Percentiles rank a stretch among this genome's conserved stretches.
These are phyloP conservation scores for Tolypocladium pustulatum DNA, from an alignment of 2,329 filamentous ascomycete species.

Conservation along the genomic window DNA sequence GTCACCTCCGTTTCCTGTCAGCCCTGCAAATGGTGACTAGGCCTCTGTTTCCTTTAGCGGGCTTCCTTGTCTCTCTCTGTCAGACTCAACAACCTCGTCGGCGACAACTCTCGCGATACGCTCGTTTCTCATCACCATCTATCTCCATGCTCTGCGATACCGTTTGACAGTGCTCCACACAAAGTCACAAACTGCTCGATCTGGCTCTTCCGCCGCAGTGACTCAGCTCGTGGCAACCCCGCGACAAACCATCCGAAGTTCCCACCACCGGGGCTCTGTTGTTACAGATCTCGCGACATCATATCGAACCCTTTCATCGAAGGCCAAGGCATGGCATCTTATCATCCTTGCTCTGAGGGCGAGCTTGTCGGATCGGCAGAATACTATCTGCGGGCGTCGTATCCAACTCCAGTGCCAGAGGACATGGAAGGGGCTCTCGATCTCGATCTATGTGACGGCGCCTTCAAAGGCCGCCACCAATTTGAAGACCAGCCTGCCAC, in stretches of 20 bases:
- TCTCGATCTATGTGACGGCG: not conserved
- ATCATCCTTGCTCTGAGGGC: not conserved
- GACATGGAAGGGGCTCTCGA: not conserved
- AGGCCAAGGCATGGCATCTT: not conserved
- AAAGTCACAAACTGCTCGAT: not conserved
- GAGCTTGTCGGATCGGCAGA: not conserved
- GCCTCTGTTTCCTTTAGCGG: no score
- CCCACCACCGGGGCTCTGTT: not conserved
- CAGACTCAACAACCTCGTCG: not conserved
- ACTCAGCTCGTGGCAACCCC: not conserved
- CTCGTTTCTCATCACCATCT: not conserved
- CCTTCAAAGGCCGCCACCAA: not conserved
- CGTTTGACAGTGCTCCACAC: not conserved
- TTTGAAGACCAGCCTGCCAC: no score
- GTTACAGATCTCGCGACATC: not conserved
- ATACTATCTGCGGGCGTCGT: not conserved
- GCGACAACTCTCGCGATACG: not conserved
- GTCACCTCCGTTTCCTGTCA: not conserved
- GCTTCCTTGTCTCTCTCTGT: not conserved
- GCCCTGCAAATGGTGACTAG: not conserved
- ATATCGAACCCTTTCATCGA: not conserved
- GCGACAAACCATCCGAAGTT: not conserved
- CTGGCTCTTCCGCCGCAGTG: not conserved
- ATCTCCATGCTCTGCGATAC: not conserved
- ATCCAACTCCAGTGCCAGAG: not conserved